Conservation (phyloP, 768 basidiomycete genomes). For the Auriscalpium microsporum region DNA sequence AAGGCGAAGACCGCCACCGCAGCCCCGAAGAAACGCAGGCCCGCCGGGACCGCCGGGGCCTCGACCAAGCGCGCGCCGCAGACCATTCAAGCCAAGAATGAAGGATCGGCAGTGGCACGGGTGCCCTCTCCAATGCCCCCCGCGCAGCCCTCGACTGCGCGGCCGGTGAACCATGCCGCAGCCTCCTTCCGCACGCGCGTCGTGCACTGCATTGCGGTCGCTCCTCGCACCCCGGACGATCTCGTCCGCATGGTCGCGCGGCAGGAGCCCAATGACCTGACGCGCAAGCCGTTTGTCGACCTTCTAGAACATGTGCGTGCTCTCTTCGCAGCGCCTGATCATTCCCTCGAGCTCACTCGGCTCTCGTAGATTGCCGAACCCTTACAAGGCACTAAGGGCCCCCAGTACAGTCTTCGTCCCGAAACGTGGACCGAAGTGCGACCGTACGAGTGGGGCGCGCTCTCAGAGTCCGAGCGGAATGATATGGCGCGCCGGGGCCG, state of each 20-base stretch:
- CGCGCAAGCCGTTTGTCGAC: slow-evolving; percentile 35
- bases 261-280: slow-evolving; percentile 24
- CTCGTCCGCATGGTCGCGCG: slow-evolving; percentile 32
- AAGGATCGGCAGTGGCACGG: slow-evolving; percentile 21
- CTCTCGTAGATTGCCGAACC: slow-evolving; percentile 9
- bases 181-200: slow-evolving; percentile 31
- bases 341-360: not conserved
- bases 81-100: slow-evolving; percentile 12
- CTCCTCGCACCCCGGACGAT: slow-evolving; percentile 34
- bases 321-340: not conserved
- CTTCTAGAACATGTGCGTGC: slow-evolving; percentile 42
- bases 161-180: slow-evolving; percentile 3
- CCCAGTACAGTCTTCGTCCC: slow-evolving; percentile 44
- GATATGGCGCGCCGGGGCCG: slow-evolving; percentile 47
- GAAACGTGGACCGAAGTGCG: slow-evolving; percentile 60
- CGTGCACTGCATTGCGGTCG: slow-evolving; percentile 46
- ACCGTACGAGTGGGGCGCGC: slow-evolving; percentile 51
- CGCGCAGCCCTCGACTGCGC: slow-evolving; percentile 3
- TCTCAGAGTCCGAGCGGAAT: slow-evolving; percentile 39
- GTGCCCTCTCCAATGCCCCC: slow-evolving; percentile 22
- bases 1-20: slow-evolving; percentile 26
- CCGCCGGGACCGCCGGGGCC: not conserved
- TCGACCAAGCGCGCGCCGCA: slow-evolving; percentile 9
- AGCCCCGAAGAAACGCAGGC: slow-evolving; percentile 14
- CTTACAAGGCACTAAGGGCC: not conserved